Percentiles rank a stretch among this genome's conserved stretches.
Evolutionary conservation across 2,329 filamentous ascomycete species (phyloP).

Genomic region (Colletotrichum kahawae): DNA sequence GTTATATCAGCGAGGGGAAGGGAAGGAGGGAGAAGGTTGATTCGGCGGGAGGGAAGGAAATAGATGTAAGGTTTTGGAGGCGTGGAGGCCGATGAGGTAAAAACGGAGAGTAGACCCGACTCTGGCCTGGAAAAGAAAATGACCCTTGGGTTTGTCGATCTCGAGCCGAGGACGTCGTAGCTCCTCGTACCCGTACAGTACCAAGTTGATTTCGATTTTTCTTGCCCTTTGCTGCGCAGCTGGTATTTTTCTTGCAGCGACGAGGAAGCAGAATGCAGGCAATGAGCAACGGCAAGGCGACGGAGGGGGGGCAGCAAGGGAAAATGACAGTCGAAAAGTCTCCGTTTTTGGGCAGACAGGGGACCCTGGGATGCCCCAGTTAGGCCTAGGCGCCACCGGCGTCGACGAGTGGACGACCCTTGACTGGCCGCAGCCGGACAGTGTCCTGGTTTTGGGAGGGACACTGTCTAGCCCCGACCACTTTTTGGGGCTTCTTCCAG

Average conservation of each 20-base stretch:
- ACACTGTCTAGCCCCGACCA: background rate
- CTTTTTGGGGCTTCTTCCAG: background rate
- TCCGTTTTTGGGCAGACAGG: constrained; percentile 6
- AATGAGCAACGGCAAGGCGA: background rate
- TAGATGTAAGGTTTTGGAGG: background rate
- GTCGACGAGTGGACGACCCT: background rate
- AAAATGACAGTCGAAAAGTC: constrained; percentile 5
- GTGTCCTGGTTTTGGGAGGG: background rate
- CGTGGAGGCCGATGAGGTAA: constrained; percentile 5
- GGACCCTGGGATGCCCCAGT: background rate
- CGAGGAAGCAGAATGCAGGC: background rate
- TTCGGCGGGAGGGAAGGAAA: background rate
- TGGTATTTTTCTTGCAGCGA: background rate
- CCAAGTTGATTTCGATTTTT: background rate
- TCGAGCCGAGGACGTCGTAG: background rate
- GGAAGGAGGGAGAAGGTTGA: background rate
- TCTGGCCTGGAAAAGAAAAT: background rate
- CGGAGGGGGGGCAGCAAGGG: background rate
- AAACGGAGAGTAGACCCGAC: background rate
- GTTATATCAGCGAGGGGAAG: background rate
- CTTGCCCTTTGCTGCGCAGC: background rate
- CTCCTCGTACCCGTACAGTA: background rate
- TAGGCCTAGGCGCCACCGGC: constrained; percentile 1
- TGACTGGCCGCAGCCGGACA: constrained; percentile 7
- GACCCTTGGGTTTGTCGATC: background rate